phyloP scores from a whole-genome alignment of 2,329 filamentous ascomycete species.

The Talaromyces atroroseus region DNA sequence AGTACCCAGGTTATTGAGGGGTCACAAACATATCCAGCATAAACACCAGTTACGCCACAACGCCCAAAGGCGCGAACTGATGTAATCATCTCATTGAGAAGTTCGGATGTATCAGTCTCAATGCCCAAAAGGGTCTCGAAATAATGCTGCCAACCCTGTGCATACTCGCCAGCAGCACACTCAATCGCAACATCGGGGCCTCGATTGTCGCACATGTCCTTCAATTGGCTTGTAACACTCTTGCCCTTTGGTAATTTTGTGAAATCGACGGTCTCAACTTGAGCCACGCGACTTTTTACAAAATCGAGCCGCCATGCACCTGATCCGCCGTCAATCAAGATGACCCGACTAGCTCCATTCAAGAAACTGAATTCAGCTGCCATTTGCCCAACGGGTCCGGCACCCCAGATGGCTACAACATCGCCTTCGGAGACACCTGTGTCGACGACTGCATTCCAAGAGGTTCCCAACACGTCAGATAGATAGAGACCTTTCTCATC shows the following conservation, averaged over 20 bases:
- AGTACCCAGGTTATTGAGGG: background rate
- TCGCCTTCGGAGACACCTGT: constrained; percentile 74
- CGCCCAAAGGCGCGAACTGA: constrained; percentile 55
- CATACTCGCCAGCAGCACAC: constrained; percentile 58
- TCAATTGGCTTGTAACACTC: constrained; percentile 66
- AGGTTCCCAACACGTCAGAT: constrained; percentile 73
- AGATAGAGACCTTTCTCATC: constrained; percentile 81
- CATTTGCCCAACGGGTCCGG: constrained; percentile 79
- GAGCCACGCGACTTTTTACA: constrained; percentile 58
- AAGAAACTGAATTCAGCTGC: constrained; percentile 60
- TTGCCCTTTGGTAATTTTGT: constrained; percentile 55
- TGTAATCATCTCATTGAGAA: constrained; percentile 52
- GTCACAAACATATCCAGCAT: constrained; percentile 52
- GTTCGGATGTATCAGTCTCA: constrained; percentile 75
- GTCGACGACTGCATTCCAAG: constrained; percentile 77
- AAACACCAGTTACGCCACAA: constrained; percentile 70
- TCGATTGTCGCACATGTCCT: constrained; percentile 61
- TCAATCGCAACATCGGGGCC: constrained; percentile 74
- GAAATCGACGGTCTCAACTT: constrained; percentile 67
- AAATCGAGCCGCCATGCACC: constrained; percentile 61
- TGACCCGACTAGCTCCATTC: constrained; percentile 70
- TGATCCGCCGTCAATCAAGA: constrained; percentile 68
- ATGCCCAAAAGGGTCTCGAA: constrained; percentile 58
- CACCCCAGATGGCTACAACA: constrained; percentile 79
- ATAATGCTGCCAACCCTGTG: constrained; percentile 57